Base-by-base conservation (phyloP, 768 basidiomycete species). In the Clitopilus hobsonii region DNA sequence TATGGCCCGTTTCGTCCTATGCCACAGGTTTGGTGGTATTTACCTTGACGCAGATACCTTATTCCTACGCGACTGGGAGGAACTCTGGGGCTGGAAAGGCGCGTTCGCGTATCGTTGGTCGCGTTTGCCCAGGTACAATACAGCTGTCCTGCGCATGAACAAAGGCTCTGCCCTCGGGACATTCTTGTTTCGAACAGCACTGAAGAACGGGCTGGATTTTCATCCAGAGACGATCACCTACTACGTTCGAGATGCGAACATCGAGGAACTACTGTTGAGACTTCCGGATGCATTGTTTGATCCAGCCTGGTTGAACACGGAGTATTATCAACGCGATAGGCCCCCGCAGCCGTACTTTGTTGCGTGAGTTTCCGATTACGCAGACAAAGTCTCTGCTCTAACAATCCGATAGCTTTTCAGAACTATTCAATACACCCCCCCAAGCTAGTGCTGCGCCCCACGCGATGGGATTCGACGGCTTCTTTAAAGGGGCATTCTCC, bases 21-120 rank as follows among this genome's bases (percentile, higher is more conserved):
- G 92, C 58, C 92, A 99, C 69, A 88, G 94, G 20, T 98, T 89
- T 64, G 96, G 97, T 22, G 96, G 96, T 13, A 90, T 94, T 49
- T 99, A 98, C 66, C 84, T 99, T 52, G 96, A 99, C 64, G 94
- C 95, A 8, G 97, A 98, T 67, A 98, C 94, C 7, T 84, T 99
- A 59, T 85, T 99, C 61, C 72, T 99, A 27, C 88, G 97, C 20
- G 96, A 99, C 65, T 99, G 97, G 97, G 95, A 97, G 67, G 96
- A 98, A 61, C 75, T 99, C 5, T 98, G 93, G 93, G 93, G 92
- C 25, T 97, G 91, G 88, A 85, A 88, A 62, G 95, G 95, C 32
- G 94, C 94, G 16, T 99, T 97, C 63, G 95, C 96, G 6, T 98
- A 98, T 68, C 81, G 96, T 2, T 99, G 96, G 96, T 92, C 90